These are phyloP conservation scores for Boletus patriciae DNA, from an alignment of 768 basidiomycete genomes.

Conservation along the genomic window DNA sequence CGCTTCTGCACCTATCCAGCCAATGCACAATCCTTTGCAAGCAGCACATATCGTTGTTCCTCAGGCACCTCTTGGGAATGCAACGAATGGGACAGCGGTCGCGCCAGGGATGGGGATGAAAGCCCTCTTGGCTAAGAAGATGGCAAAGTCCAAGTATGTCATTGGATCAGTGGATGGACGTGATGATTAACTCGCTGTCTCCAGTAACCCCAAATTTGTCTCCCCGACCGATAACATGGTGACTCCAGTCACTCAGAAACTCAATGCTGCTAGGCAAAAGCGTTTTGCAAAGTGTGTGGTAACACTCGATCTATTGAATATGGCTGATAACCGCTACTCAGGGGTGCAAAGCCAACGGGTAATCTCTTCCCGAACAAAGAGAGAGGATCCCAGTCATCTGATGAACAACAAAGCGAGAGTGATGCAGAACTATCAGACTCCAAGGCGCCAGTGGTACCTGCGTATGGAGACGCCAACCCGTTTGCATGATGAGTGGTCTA, in stretches of 20 bases:
- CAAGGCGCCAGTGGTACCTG: slow-evolving; percentile 27
- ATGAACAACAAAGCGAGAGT: slow-evolving; percentile 36
- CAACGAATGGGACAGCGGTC: slow-evolving; percentile 50
- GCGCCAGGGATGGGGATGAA: slow-evolving; percentile 82
- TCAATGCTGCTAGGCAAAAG: slow-evolving; percentile 88
- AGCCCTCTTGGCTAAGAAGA: slow-evolving; percentile 89
- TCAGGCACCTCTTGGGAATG: slow-evolving; percentile 75
- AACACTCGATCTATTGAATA: slow-evolving; percentile 1
- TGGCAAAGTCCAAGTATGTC: slow-evolving; percentile 85
- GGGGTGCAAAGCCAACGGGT: slow-evolving; percentile 59
- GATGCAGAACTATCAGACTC: slow-evolving; percentile 41
- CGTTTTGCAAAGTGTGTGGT: slow-evolving; percentile 81
- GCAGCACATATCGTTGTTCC: slow-evolving; percentile 78
- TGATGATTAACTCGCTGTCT: neutral
- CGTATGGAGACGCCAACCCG: slow-evolving; percentile 68
- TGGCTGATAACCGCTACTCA: slow-evolving; percentile 25
- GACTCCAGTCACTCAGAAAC: slow-evolving; percentile 91
- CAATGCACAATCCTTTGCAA: slow-evolving; percentile 82
- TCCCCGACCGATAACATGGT: slow-evolving; percentile 96
- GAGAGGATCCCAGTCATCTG: slow-evolving; percentile 32
- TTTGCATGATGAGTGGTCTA: slow-evolving; percentile 41
- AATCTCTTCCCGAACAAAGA: slow-evolving; percentile 51
- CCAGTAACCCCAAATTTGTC: slow-evolving; percentile 81
- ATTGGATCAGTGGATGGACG: neutral
- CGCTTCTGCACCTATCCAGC: slow-evolving; percentile 60